A percentile compares a stretch with the other conserved stretches of the same genome.
These are phyloP conservation scores for Penicillium decumbens DNA, from an alignment of 2,329 filamentous ascomycete genomes.

Conservation along the genomic window DNA sequence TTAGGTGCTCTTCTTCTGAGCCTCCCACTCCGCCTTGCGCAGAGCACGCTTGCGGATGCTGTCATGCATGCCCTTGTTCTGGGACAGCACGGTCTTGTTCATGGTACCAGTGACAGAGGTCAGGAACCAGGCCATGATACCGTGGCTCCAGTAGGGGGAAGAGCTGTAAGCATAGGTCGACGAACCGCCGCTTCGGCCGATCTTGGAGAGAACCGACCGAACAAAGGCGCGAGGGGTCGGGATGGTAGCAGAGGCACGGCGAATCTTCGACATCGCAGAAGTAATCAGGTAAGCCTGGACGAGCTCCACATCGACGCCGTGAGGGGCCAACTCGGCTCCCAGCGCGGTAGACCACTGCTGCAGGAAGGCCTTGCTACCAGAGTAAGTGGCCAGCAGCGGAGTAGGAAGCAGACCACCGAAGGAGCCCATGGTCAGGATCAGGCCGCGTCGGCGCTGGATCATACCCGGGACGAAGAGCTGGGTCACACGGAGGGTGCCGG, in stretches of 20 bases:
- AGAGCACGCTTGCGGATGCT: constrained; percentile 77
- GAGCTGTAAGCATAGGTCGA: constrained; percentile 77
- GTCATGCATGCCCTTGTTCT: constrained; percentile 70
- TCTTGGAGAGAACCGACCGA: constrained; percentile 67
- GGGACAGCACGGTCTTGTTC: constrained; percentile 52
- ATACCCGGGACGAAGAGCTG: constrained; percentile 80
- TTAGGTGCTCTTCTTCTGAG: constrained; percentile 47
- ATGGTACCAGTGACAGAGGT: constrained; percentile 57
- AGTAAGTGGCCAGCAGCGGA: constrained; percentile 90
- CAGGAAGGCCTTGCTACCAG: constrained; percentile 94
- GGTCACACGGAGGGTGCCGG: constrained; percentile 82
- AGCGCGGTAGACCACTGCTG: constrained; percentile 92
- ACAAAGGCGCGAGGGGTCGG: constrained; percentile 83
- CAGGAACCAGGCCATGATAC: constrained; percentile 78
- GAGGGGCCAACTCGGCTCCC: constrained; percentile 71
- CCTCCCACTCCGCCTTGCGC: constrained; percentile 78
- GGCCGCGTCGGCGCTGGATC: constrained; percentile 73
- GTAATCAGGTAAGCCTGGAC: constrained; percentile 90
- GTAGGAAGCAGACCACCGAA: constrained; percentile 91
- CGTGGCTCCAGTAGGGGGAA: constrained; percentile 91
- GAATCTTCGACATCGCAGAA: constrained; percentile 95
- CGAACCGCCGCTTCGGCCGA: constrained; percentile 71
- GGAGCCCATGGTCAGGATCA: constrained; percentile 96
- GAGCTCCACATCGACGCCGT: constrained; percentile 84
- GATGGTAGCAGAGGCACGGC: constrained; percentile 69